Evolutionary conservation across 352 stramenopile genomes (phyloP), one percentile per base, ranked within the genome.

Genomic region (Phytophthora palmivora): DNA sequence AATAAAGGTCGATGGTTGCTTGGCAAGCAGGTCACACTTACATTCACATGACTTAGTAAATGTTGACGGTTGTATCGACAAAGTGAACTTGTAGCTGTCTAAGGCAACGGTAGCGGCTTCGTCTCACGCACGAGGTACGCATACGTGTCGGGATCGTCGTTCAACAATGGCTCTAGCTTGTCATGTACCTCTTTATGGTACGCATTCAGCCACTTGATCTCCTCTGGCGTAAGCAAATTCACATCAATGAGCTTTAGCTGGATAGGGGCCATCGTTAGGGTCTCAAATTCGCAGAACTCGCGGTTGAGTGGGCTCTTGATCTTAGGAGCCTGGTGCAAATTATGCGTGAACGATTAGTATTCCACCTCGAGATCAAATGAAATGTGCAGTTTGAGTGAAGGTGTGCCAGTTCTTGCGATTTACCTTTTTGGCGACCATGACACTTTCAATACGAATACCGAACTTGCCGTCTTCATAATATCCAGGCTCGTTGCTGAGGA

Each of bases 371-470:
- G 18, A 22, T 4, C 15, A 49, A 59, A 59, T 14, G 6, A 48
- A 43, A 45, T 10, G 30, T 44, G 14, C 21, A 39, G 22, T 9
- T n/a, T 22, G n/a, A 15, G 24, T 6, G 24, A 9, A 47, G 22
- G 21, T 33, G 41, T 12, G 16, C 28, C 14, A 43, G 26, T 0
- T 24, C 2, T 8, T 41, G 18, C 11, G 37, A 53, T 82, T 67
- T 18, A 95, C 93, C 72, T 98, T 94, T 65, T 97, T 88, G 53
- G 92, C 93, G 61, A 98, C 87, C 61, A 99, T 79, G 15, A 99
- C 77, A 64, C 98, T 99, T 74, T 99, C 98, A 58, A 99, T 99
- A 53, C 98, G 95, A 63, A 99, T 98, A 32, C 98, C 97, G 82
- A 99, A 99, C 39, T 96, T 88, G 36, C 96, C 97, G 62, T 97